Conservation (phyloP, 2,329 filamentous ascomycete species). For the Botrytis medusae region DNA sequence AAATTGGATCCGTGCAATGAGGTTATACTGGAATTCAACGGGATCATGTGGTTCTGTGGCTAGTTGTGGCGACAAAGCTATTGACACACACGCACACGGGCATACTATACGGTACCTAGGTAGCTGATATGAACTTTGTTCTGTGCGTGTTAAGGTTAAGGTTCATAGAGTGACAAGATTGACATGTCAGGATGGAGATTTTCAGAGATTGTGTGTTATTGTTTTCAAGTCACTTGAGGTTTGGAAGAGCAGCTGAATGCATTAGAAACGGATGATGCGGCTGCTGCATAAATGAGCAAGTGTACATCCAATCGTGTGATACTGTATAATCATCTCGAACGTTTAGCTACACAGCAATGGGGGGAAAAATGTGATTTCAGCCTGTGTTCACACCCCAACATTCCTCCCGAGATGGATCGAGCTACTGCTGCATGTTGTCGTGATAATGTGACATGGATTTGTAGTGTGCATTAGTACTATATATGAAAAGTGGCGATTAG, state of each 20-base stretch:
- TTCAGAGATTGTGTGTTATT: background rate
- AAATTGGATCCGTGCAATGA: background rate
- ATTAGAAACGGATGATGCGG: background rate
- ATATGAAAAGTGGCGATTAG: background rate
- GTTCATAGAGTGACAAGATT: background rate
- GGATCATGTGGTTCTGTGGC: conserved; percentile 4
- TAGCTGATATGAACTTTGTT: background rate
- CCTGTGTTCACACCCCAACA: conserved; percentile 1
- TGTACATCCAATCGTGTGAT: background rate
- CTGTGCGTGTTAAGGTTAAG: background rate
- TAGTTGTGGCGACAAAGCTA: background rate
- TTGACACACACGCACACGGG: background rate
- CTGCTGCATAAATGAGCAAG: background rate
- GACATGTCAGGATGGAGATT: background rate
- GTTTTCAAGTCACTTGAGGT: background rate
- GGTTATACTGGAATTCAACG: background rate
- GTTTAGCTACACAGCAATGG: background rate
- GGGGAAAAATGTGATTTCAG: background rate
- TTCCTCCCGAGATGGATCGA: background rate
- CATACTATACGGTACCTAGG: background rate
- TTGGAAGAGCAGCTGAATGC: background rate
- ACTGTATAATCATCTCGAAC: background rate
- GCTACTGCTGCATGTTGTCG: conserved; percentile 7
- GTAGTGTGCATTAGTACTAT: conserved; percentile 6
- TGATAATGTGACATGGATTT: conserved; percentile 15